phyloP scores from a whole-genome alignment of 192 early-diverging fungal species.

The Gigaspora rosea region DNA sequence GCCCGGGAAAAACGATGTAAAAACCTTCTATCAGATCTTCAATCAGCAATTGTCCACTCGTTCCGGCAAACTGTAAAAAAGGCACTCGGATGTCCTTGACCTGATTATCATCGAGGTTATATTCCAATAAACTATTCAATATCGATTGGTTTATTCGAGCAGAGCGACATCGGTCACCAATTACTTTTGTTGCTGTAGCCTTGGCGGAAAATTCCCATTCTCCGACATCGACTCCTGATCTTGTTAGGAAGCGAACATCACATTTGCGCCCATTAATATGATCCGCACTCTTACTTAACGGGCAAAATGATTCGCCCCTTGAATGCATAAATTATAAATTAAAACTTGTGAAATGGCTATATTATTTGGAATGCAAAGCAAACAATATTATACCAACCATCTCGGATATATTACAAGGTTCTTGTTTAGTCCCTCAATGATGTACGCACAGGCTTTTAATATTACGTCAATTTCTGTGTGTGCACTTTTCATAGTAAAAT shows the following conservation, averaged over 20 bases:
- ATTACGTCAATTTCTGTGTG: conserved; percentile 34
- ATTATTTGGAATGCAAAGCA: background rate
- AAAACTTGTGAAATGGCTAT: background rate
- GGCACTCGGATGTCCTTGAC: conserved; percentile 27
- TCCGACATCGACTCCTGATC: conserved; percentile 24
- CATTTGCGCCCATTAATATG: conserved; percentile 22
- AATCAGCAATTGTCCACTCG: conserved; percentile 27
- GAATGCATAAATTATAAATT: conserved; percentile 30
- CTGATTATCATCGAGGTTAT: conserved; percentile 26
- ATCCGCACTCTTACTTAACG: conserved; percentile 1
- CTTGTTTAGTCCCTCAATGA: conserved; percentile 22
- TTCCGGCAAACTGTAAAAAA: conserved; percentile 34
- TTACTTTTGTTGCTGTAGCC: background rate
- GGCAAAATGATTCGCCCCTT: conserved; percentile 25
- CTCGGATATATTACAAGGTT: conserved; percentile 11
- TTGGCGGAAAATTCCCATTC: conserved; percentile 33
- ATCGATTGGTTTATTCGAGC: conserved; percentile 30
- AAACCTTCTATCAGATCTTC: conserved; percentile 23
- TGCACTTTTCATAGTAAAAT: background rate
- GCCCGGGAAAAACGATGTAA: conserved; percentile 30
- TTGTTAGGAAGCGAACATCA: conserved; percentile 20
- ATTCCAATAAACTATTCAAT: conserved; percentile 31
- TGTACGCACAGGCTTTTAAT: conserved; percentile 31
- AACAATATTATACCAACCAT: conserved; percentile 34
- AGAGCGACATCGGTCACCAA: conserved; percentile 9